A percentile compares a stretch with the other conserved stretches of the same genome.
Evolutionary conservation across 1,139 yeast species (phyloP).

Genomic region (Eremothecium gossypii): DNA sequence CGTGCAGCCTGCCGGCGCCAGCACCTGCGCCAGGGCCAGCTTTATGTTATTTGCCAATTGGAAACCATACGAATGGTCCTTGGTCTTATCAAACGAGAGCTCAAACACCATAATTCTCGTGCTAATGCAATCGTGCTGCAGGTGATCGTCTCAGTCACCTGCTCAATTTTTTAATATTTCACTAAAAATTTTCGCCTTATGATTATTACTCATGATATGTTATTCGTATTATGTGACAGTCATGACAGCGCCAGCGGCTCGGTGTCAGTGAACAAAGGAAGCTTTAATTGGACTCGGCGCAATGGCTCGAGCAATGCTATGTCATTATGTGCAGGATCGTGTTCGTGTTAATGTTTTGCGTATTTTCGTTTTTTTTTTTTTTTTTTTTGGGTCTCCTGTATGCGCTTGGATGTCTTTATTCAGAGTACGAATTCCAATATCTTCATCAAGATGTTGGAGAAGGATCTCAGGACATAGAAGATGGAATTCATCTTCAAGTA

Average conservation of each 20-base stretch:
- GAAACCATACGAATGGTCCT: conserved; percentile 23
- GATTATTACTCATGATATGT: neutral
- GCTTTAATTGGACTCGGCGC: no score
- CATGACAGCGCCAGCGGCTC: no score
- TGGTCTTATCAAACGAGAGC: conserved; percentile 38
- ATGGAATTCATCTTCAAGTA: neutral
- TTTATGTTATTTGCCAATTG: conserved; percentile 52
- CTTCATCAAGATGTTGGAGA: neutral
- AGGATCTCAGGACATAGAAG: conserved; percentile 1
- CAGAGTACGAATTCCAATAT: neutral
- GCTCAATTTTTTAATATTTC: neutral
- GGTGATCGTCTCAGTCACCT: neutral
- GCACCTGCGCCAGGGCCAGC: conserved; percentile 42
- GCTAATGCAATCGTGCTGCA: neutral
- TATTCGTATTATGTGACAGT: no score
- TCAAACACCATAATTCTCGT: conserved; percentile 26
- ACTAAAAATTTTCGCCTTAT: conserved; percentile 2
- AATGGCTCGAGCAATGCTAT: no score
- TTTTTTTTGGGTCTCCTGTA: no score
- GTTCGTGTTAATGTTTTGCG: no score
- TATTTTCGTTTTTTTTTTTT: no score
- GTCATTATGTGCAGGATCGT: no score
- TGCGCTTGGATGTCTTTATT: neutral
- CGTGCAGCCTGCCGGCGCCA: conserved; percentile 20
- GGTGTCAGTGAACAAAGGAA: no score